phyloP scores from a whole-genome alignment of 495 filamentous ascomycete species.

The Penicillium longicatenatum region DNA sequence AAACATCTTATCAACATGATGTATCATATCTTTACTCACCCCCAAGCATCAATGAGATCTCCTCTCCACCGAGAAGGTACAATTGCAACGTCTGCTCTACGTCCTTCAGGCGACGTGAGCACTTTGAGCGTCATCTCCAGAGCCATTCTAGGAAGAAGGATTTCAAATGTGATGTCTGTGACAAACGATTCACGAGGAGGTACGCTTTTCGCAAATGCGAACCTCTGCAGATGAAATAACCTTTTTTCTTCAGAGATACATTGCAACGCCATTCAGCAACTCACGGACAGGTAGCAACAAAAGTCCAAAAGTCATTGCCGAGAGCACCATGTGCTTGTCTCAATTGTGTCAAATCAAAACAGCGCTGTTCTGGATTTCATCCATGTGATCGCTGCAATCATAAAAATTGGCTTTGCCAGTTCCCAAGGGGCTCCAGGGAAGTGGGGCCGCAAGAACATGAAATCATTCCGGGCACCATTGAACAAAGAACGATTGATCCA shows the following conservation, averaged over 20 bases:
- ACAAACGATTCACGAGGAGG: background rate
- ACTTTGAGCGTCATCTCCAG: background rate
- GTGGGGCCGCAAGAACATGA: background rate
- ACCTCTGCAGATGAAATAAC: background rate
- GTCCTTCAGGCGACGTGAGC: background rate
- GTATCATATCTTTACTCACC: background rate
- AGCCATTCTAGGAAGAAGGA: background rate
- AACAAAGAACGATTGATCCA: background rate
- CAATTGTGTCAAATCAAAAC: background rate
- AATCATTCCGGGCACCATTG: background rate
- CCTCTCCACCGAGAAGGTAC: background rate
- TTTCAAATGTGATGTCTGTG: background rate
- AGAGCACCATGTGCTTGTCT: background rate
- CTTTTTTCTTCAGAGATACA: background rate
- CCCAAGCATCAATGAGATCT: background rate
- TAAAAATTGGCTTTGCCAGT: background rate
- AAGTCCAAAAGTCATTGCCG: background rate
- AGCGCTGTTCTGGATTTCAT: background rate
- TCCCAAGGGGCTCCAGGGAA: background rate
- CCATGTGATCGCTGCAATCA: background rate
- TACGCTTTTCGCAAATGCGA: background rate
- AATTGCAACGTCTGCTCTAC: background rate
- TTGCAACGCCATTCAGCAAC: background rate
- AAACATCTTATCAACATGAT: background rate
- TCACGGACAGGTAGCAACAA: background rate